A percentile compares a stretch with the other conserved stretches of the same genome.
These are phyloP conservation scores for Moricandia moricandioides DNA, from an alignment of 345 rosid species.

Conservation along the genomic window DNA sequence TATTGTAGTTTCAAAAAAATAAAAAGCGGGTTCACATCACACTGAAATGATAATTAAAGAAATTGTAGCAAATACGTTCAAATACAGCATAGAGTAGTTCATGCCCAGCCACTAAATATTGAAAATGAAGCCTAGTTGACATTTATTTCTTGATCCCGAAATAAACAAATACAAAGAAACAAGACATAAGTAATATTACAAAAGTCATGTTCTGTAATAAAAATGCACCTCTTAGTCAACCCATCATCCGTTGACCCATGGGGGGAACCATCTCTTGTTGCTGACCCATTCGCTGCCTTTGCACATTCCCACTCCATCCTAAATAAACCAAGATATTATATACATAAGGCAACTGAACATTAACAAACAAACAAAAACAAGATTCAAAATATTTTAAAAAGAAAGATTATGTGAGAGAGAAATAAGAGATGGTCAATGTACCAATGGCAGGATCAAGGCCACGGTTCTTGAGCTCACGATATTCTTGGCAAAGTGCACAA, in stretches of 20 bases:
- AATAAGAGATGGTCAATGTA: not conserved
- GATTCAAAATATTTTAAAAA: not conserved
- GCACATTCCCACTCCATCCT: conserved; percentile 39
- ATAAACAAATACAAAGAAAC: not conserved
- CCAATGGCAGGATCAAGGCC: conserved; percentile 52
- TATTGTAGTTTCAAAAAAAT: not conserved
- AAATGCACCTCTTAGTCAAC: conserved; percentile 12
- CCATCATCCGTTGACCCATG: conserved; percentile 39
- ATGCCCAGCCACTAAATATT: not conserved
- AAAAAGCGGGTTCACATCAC: not conserved
- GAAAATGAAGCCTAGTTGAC: not conserved
- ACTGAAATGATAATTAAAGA: not conserved
- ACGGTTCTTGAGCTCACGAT: conserved; percentile 51
- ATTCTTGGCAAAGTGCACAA: conserved; percentile 57
- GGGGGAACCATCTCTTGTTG: conserved; percentile 39
- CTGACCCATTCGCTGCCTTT: conserved; percentile 17
- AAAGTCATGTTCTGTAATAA: not conserved
- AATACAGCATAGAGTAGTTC: not conserved
- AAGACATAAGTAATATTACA: not conserved
- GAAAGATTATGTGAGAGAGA: not conserved
- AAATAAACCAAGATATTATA: not conserved
- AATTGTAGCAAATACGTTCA: not conserved
- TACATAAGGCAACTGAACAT: not conserved
- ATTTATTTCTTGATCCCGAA: not conserved
- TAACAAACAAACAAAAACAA: not conserved